Evolutionary conservation across 257 asterid genomes (phyloP).

Genomic region (Solanum habrochaites): DNA sequence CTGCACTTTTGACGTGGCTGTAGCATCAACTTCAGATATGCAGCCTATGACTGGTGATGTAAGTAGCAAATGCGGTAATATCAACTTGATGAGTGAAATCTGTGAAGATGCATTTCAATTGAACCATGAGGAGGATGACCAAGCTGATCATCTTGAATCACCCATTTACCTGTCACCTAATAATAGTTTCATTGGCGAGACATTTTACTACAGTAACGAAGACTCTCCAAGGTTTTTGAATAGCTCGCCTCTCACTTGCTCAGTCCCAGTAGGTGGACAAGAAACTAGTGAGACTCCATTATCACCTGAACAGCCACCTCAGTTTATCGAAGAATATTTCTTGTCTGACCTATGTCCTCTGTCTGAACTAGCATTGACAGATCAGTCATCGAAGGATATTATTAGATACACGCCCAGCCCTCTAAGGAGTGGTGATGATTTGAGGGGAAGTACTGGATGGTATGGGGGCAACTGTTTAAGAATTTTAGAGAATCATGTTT

Average conservation of each 20-base stretch:
- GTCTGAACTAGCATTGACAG: constrained; percentile 32
- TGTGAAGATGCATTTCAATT: constrained; percentile 70
- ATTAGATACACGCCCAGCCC: constrained; percentile 14
- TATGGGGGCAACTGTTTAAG: constrained; percentile 41
- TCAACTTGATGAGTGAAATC: constrained; percentile 77
- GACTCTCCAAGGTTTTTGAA: constrained; percentile 8
- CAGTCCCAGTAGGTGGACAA: constrained; percentile 12
- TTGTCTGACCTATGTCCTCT: constrained; percentile 62
- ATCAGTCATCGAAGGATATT: constrained; percentile 27
- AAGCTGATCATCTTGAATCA: constrained; percentile 35
- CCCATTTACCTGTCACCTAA: constrained; percentile 13
- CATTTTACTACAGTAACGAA: constrained; percentile 1
- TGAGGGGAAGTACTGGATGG: constrained; percentile 58
- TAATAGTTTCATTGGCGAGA: constrained; percentile 28
- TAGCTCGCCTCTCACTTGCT: constrained; percentile 4
- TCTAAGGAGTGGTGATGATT: constrained; percentile 23
- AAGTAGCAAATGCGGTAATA: constrained; percentile 16
- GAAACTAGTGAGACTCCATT: constrained; percentile 25
- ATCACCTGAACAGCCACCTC: constrained; percentile 36
- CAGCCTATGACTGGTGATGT: constrained; percentile 25
- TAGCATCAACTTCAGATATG: constrained; percentile 27
- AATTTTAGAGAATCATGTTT: constrained; percentile 73
- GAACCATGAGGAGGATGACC: constrained; percentile 35
- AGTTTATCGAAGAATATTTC: constrained; percentile 80
- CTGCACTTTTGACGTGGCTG: constrained; percentile 18